phyloP scores from a whole-genome alignment of 768 basidiomycete genomes.

The Tricholoma matsutake region DNA sequence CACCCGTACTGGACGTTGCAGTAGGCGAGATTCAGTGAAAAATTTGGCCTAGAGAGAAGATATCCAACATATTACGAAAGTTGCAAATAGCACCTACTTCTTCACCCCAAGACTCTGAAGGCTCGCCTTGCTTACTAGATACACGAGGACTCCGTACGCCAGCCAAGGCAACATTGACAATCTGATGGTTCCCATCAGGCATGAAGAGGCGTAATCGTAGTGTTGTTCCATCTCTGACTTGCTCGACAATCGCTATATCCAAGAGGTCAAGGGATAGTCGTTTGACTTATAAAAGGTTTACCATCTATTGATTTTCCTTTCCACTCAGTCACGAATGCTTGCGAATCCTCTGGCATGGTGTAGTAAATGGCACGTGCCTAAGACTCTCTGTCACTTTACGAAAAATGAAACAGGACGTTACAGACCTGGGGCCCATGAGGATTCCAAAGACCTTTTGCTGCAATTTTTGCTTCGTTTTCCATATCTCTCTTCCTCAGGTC shows the following conservation, averaged over 20 bases:
- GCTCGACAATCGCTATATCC: constrained; percentile 82
- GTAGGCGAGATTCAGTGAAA: constrained; percentile 87
- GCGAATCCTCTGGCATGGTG: constrained; percentile 87
- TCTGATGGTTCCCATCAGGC: constrained; percentile 87
- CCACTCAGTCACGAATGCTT: constrained; percentile 86
- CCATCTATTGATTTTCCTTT: constrained; percentile 91
- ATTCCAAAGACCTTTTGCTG: constrained; percentile 85
- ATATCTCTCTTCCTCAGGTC: constrained; percentile 68
- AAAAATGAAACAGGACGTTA: constrained; percentile 19
- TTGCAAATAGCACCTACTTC: constrained; percentile 53
- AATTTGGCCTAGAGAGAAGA: constrained; percentile 67
- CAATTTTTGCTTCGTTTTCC: constrained; percentile 71
- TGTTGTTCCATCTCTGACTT: constrained; percentile 90
- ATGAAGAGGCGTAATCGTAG: constrained; percentile 85
- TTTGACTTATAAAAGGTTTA: constrained; percentile 27
- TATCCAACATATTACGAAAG: constrained; percentile 6
- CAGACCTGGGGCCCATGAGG: constrained; percentile 68
- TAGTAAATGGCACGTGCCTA: constrained; percentile 76
- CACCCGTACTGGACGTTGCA: constrained; percentile 75
- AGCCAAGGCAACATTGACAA: constrained; percentile 81
- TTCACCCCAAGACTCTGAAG: constrained; percentile 83
- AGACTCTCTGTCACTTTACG: constrained; percentile 2
- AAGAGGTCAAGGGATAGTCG: constrained; percentile 9
- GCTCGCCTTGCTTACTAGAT: constrained; percentile 69
- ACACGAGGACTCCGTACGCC: constrained; percentile 76